Evolutionary conservation across 495 filamentous ascomycete genomes (phyloP), one percentile per base, ranked within the genome.

Genomic region (Aspergillus cavernicola): DNA sequence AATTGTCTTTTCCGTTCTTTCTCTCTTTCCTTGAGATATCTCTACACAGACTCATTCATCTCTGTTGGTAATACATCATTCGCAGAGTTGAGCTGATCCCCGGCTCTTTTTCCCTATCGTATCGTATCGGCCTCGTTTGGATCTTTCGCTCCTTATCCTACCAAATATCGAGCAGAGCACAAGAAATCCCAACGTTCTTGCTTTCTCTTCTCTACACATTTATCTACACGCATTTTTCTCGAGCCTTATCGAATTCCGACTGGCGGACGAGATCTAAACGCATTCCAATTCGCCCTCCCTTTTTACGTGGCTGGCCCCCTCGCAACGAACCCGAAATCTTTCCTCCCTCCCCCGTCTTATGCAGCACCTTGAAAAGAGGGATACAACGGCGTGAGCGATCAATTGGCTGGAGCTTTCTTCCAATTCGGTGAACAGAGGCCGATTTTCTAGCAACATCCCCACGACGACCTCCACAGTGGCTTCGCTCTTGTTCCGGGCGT

Each of bases 401-500:
- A 47, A 47, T 54, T 50, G 52, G 52, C n/a, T 26, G 32, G 33
- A 33, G 48, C 31, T 15, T 38, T 6, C 49, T 53, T 58, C 48
- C 55, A 65, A 67, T 70, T 72, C 67, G 69, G 67, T 74, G 59
- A 47, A 24, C 24, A 42, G 49, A 48, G 65, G 56, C 70, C 66
- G 70, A 56, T n/a, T 68, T 71, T 73, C 57, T 55, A 73, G 63
- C 42, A 53, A 62, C 38, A 62, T 51, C 63, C 57, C 52, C 45
- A 61, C 43, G 44, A 66, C 69, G 59, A 61, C 69, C 62, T 77
- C 67, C 71, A 77, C 69, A 57, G 71, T 75, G 69, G 76, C 70
- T 66, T 73, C 73, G 62, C 65, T 78, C 56, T 55, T 79, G 38
- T 81, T 75, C 62, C 68, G 74, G 78, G 74, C 76, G 61, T 75